phyloP scores from a whole-genome alignment of 371 early-diverging fungal species.

The Mortierella sp. region DNA sequence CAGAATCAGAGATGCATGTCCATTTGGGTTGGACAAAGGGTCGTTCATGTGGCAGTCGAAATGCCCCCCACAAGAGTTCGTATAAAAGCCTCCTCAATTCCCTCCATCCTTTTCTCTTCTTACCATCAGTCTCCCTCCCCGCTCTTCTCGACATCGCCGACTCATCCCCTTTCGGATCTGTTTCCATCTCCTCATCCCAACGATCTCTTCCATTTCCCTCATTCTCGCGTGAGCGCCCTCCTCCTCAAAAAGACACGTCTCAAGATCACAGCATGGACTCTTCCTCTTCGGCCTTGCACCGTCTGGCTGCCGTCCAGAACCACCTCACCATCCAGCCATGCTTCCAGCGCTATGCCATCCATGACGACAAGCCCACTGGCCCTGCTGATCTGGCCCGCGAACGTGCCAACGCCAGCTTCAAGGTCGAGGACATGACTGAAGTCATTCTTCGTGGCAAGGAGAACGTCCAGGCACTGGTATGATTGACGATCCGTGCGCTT shows the following conservation, averaged over 20 bases:
- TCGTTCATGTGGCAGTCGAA: too few relatives aligned
- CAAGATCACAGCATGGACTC: constrained; percentile 14
- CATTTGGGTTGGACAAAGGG: too few relatives aligned
- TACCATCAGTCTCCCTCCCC: neutral
- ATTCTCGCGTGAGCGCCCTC: neutral
- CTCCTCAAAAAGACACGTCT: neutral
- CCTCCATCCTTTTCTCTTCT: neutral
- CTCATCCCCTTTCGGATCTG: too few relatives aligned
- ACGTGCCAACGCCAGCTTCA: constrained; percentile 65
- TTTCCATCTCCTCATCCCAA: neutral
- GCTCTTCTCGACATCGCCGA: constrained; percentile 2
- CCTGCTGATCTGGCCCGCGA: constrained; percentile 64
- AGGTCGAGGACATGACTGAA: constrained; percentile 61
- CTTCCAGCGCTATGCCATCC: constrained; percentile 47
- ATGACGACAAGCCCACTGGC: constrained; percentile 54
- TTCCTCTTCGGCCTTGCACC: constrained; percentile 38
- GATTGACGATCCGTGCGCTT: too few relatives aligned
- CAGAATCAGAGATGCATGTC: too few relatives aligned
- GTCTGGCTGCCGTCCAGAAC: constrained; percentile 47
- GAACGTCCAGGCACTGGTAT: constrained; percentile 57
- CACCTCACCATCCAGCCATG: constrained; percentile 52
- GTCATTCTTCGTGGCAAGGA: constrained; percentile 63
- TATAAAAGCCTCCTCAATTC: neutral
- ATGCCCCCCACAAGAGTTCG: neutral
- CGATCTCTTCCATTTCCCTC: neutral